A percentile compares a stretch with the other conserved stretches of the same genome.
phyloP scores from a whole-genome alignment of 2,329 filamentous ascomycete genomes.

The Fusarium palustre region DNA sequence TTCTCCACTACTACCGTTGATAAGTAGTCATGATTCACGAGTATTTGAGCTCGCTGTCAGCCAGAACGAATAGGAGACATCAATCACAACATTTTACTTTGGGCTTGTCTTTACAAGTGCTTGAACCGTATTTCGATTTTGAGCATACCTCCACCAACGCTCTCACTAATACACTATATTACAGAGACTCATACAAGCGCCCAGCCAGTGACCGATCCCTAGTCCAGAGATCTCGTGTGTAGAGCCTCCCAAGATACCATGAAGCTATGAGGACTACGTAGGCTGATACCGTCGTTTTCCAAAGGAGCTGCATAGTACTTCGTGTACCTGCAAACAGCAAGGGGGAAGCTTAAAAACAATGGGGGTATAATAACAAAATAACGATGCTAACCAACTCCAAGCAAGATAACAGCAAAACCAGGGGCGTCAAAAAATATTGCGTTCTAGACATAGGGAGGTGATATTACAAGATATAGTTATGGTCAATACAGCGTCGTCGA shows the following conservation, averaged over 20 bases:
- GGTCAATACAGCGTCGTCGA: slow-evolving; percentile 32
- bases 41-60: no score
- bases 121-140: slow-evolving; percentile 14
- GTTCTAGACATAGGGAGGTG: slow-evolving; percentile 15
- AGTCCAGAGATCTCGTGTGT: slow-evolving; percentile 6
- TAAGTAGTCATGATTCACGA: not conserved
- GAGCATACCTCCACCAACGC: slow-evolving; percentile 3
- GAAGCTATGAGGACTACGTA: not conserved
- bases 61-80: not conserved
- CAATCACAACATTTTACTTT: not conserved
- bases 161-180: slow-evolving; percentile 14
- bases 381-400: slow-evolving; percentile 37
- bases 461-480: slow-evolving; percentile 40
- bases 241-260: not conserved
- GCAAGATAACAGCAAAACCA: slow-evolving; percentile 24
- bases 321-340: slow-evolving; percentile 14
- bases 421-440: slow-evolving; percentile 10
- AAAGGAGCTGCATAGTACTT: slow-evolving; percentile 2
- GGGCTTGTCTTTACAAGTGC: not conserved
- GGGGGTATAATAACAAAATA: slow-evolving; percentile 46
- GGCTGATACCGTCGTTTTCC: slow-evolving; percentile 6
- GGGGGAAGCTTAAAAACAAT: slow-evolving; percentile 25
- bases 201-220: slow-evolving; percentile 3
- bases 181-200: slow-evolving; percentile 3
- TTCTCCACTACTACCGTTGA: not conserved